These are phyloP conservation scores for Apodospora peruviana DNA, from an alignment of 495 filamentous ascomycete genomes.

Conservation along the genomic window DNA sequence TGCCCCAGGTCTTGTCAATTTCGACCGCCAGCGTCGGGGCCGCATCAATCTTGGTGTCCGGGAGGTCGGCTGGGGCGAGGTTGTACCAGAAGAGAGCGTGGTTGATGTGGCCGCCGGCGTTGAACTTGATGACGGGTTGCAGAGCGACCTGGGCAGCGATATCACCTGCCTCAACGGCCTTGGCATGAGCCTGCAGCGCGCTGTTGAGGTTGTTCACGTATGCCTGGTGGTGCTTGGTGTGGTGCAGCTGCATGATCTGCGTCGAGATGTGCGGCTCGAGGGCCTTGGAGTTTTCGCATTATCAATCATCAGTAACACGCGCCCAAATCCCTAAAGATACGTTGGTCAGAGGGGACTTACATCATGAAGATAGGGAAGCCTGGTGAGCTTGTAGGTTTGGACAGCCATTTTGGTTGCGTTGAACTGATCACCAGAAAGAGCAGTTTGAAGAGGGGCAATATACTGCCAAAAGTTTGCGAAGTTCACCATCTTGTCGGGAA, in stretches of 20 bases:
- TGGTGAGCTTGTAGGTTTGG: slow-evolving; percentile 31
- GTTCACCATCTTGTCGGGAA: slow-evolving; percentile 26
- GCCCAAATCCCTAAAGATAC: too few relatives aligned
- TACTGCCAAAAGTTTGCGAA: slow-evolving; percentile 21
- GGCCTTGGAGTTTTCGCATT: too few relatives aligned
- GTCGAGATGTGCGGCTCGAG: slow-evolving; percentile 87
- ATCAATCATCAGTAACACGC: too few relatives aligned
- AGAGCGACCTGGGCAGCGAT: slow-evolving; percentile 63
- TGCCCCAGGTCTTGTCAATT: slow-evolving; percentile 61
- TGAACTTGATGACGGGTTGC: slow-evolving; percentile 78
- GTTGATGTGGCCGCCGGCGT: slow-evolving; percentile 89
- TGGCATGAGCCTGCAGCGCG: slow-evolving; percentile 47
- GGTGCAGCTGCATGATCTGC: slow-evolving; percentile 91
- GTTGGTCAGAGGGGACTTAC: slow-evolving; percentile 24
- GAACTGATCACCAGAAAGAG: slow-evolving; percentile 15
- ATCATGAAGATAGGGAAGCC: slow-evolving; percentile 41
- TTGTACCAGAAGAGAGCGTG: slow-evolving; percentile 94
- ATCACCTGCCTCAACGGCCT: slow-evolving; percentile 43
- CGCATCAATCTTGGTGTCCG: slow-evolving; percentile 58
- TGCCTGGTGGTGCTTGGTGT: slow-evolving; percentile 66
- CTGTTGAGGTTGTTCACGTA: slow-evolving; percentile 69
- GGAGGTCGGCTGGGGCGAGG: slow-evolving; percentile 62
- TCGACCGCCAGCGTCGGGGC: slow-evolving; percentile 54
- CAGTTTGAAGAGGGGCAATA: slow-evolving; percentile 18
- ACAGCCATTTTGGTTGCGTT: slow-evolving; percentile 25